Evolutionary conservation across 371 early-diverging fungal genomes (phyloP).

Genomic region (Umbelopsis sp.): DNA sequence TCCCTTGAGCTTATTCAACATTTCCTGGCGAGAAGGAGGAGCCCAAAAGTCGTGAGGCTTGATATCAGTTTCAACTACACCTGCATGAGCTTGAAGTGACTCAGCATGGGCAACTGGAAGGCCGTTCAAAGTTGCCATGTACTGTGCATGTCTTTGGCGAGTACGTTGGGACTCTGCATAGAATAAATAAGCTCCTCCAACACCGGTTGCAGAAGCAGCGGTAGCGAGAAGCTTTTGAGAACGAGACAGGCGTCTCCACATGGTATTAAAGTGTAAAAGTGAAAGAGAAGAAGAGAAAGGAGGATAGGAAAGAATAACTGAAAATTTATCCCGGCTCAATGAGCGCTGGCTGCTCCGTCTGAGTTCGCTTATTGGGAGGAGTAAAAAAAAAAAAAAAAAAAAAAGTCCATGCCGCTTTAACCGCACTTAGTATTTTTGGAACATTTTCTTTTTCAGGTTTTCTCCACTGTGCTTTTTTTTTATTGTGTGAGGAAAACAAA

Average conservation of each 20-base stretch:
- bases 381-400: not conserved
- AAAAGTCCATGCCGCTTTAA: not conserved
- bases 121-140: conserved; percentile 17
- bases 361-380: not conserved
- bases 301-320: conserved; percentile 20
- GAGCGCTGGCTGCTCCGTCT: not conserved
- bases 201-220: conserved; percentile 37
- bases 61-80: conserved; percentile 33
- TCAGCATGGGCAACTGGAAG: conserved; percentile 17
- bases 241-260: conserved; percentile 52
- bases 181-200: conserved; percentile 37
- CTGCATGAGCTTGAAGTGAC: conserved; percentile 33
- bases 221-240: conserved; percentile 39
- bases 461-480: not conserved
- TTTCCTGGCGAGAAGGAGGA: conserved; percentile 73
- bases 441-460: not conserved
- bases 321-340: not conserved
- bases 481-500: not conserved
- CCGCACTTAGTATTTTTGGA: conserved; percentile 1
- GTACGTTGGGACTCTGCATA: conserved; percentile 17
- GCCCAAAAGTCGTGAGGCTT: conserved; percentile 69
- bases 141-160: conserved; percentile 19
- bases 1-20: conserved; percentile 69
- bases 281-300: not conserved
- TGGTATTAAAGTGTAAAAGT: conserved; percentile 22